Base-by-base conservation (phyloP, 441 rosid genomes). In the Hura crepitans region DNA sequence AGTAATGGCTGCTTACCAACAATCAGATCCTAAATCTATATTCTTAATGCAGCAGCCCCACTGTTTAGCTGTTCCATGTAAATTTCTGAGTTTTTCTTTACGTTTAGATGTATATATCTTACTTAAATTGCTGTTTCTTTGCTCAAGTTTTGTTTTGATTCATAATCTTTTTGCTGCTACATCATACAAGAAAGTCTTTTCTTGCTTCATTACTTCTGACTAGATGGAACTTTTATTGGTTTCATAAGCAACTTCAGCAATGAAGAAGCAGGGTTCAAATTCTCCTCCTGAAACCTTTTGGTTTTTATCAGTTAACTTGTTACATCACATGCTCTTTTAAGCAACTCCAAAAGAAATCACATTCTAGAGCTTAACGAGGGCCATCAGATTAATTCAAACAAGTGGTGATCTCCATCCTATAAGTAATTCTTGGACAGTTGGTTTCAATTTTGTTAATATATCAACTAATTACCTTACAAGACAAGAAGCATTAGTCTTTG, bases 31-130 rank as follows among this genome's bases (percentile, higher is more conserved):
- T 1, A 75, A 68, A 65, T 78, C 86, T 12, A 51, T 89, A 33
- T 82, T 62, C 79, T 79, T 84, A 23, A 85, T 91, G 96, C 97
- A 93, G 75, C 97, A 87, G 70, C 73, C 97, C 0, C 83, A 85
- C 70, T 91, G 95, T 73, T 83, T 93, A 43, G 96, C 98, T 73
- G 85, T 85, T 80, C 98, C 97, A 72, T 92, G 96, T 90, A 77
- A 81, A n/a, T 72, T 74, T 45, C 65, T 62, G 30, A 42, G 33
- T 35, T 27, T 69, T 54, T 17, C 49, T 39, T 14, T 25, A 27
- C 27, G 5, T 59, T 57, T 22, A 6, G 9, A 22, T 22, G 42
- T 13, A 9, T 22, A n/a, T 18, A 20, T 31, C 23, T 59, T 69
- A 30, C 22, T 12, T 2, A 27, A 58, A 33, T 56, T 49, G 43